phyloP scores from a whole-genome alignment of 1,284 basidiomycete genomes.

The Boletus mariae region DNA sequence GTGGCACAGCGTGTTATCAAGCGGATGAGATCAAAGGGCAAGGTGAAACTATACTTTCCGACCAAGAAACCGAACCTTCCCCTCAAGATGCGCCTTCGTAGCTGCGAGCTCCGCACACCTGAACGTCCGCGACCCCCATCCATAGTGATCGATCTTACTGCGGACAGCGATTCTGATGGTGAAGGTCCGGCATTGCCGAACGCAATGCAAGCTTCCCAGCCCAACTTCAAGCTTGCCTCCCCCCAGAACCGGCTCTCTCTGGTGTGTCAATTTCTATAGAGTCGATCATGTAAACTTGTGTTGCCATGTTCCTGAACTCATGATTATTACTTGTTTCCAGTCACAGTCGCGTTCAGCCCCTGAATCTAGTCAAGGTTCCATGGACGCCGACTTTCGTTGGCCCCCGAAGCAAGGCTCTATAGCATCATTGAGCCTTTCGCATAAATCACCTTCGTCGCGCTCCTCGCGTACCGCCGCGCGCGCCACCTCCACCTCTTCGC shows the following conservation, averaged over 20 bases:
- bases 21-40: conserved; percentile 30
- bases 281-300: neutral
- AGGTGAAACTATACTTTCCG: conserved; percentile 22
- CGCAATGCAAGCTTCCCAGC: neutral
- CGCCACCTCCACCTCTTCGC: neutral
- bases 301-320: conserved; percentile 1
- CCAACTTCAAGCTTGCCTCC: neutral
- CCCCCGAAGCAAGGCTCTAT: conserved; percentile 2
- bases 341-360: neutral
- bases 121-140: conserved; percentile 2
- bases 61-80: conserved; percentile 16
- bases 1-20: conserved; percentile 29
- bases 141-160: conserved; percentile 26
- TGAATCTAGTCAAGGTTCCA: conserved; percentile 1
- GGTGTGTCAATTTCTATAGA: conserved; percentile 15
- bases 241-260: neutral
- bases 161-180: conserved; percentile 8
- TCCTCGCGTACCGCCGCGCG: neutral
- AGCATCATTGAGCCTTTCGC: neutral
- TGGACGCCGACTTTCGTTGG: conserved; percentile 1
- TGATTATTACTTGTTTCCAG: conserved; percentile 11
- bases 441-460: neutral
- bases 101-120: conserved; percentile 7
- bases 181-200: conserved; percentile 1
- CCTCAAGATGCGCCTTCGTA: conserved; percentile 19